Evolutionary conservation across 163 green algal species (phyloP), one percentile per base, ranked within the genome.

Genomic region (Volvox carteri): DNA sequence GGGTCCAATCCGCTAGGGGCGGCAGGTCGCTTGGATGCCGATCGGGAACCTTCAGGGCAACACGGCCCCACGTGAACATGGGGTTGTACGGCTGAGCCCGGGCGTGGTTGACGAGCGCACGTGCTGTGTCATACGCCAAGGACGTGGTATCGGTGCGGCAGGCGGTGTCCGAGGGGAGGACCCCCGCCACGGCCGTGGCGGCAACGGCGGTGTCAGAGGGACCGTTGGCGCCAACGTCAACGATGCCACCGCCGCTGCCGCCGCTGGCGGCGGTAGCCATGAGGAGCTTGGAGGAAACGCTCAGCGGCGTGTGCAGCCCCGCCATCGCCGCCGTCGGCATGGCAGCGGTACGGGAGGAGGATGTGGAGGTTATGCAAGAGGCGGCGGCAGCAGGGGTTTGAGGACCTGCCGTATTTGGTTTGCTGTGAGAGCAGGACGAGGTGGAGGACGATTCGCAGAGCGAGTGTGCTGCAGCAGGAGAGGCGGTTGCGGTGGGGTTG

Each of bases 41-140:
- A 30, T 86, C 79, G 1, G 79, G 79, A 21, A 86, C 52, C 62
- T 86, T 86, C 23, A 86, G 60, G 12, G 79, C 79, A 14, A 86
- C 42, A 33, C 78, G 78, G 39, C 78, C 58, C 41, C 76, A 37
- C 16, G 58, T 86, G 58, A 86, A 77, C 6, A 65, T 37, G 3
- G 78, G 78, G 2, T 16, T 48, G 58, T 86, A 86, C 25, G 41
- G 58, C 58, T 77, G 58, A 11, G 25, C 33, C 25, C 12, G 44
- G 37, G 78, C 37, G 18, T 86, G 78, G 42, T 41, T 65, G 44
- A 81, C 44, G n/a, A 81, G 44, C 5, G 44, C 12, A 4, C 73
- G 46, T 41, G 73, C 73, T 28, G 44, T 81, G 28, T 62, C 73
- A 44, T 67, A 81, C 25, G 73, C 44, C 30, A 44, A 81, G 8